Percentiles rank a stretch among this genome's conserved stretches.
These are phyloP conservation scores for Heterobasidion irregulare DNA, from an alignment of 1,284 basidiomycete genomes.

Conservation along the genomic window DNA sequence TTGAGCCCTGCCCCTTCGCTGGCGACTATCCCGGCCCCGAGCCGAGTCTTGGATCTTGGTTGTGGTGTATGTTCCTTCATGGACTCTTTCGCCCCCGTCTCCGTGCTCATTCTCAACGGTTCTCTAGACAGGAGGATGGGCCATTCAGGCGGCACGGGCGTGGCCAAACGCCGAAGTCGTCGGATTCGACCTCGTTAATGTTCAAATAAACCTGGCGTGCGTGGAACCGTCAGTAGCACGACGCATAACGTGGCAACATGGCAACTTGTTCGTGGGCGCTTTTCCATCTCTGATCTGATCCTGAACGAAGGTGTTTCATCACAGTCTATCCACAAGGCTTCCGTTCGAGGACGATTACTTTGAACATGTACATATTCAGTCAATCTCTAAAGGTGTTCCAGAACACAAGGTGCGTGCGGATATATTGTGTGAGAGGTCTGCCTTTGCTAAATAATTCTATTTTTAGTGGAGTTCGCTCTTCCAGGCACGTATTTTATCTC, in stretches of 20 bases:
- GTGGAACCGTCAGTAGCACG: slow-evolving; percentile 39
- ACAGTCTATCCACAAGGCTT: slow-evolving; percentile 59
- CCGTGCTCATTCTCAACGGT: not conserved
- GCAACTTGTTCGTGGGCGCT: slow-evolving; percentile 54
- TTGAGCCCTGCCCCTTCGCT: slow-evolving; percentile 6
- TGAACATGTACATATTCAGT: slow-evolving; percentile 64
- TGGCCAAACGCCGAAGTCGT: slow-evolving; percentile 66
- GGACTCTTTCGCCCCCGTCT: not conserved
- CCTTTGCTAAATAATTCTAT: slow-evolving; percentile 2
- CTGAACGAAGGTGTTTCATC: slow-evolving; percentile 1
- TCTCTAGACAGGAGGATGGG: slow-evolving; percentile 57
- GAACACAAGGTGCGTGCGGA: slow-evolving; percentile 53
- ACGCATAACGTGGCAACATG: slow-evolving; percentile 62
- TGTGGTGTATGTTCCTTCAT: slow-evolving; percentile 11
- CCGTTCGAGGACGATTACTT: slow-evolving; percentile 76
- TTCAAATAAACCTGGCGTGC: slow-evolving; percentile 49
- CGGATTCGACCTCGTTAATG: slow-evolving; percentile 66
- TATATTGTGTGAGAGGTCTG: not conserved
- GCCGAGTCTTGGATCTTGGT: slow-evolving; percentile 12
- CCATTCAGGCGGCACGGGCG: slow-evolving; percentile 61
- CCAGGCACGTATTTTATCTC: slow-evolving; percentile 36
- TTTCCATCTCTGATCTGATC: not conserved
- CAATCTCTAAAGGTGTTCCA: slow-evolving; percentile 58
- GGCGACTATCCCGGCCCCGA: slow-evolving; percentile 7
- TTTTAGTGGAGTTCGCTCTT: slow-evolving; percentile 59